Evolutionary conservation across 2,329 filamentous ascomycete genomes (phyloP).

Genomic region (Aureobasidium sp.): DNA sequence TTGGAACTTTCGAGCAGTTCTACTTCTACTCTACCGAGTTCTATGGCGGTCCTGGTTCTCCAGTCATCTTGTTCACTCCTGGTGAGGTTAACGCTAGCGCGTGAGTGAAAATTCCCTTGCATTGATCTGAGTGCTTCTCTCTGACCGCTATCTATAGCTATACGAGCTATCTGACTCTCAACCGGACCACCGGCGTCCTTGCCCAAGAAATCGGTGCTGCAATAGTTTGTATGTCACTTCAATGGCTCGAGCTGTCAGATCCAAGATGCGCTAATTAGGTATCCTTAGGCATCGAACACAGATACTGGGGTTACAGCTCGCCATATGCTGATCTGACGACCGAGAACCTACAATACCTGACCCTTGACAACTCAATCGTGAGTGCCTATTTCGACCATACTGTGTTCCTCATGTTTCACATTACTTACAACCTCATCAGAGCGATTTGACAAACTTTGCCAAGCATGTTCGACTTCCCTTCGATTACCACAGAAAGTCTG

Average conservation of each 20-base stretch:
- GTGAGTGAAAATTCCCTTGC: too few relatives aligned
- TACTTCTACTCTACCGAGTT: slow-evolving; percentile 48
- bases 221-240: slow-evolving; percentile 35
- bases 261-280: neutral
- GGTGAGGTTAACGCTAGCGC: slow-evolving; percentile 44
- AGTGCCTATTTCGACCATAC: neutral
- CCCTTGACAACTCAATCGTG: slow-evolving; percentile 45
- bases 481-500: slow-evolving; percentile 41
- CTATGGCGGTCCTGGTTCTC: slow-evolving; percentile 50
- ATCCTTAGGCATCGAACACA: slow-evolving; percentile 43
- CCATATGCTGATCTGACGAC: slow-evolving; percentile 47
- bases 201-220: slow-evolving; percentile 50
- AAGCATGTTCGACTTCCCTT: slow-evolving; percentile 49
- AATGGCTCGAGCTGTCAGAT: neutral
- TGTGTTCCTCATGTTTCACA: too few relatives aligned
- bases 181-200: slow-evolving; percentile 43
- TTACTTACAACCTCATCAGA: slow-evolving; percentile 11
- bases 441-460: slow-evolving; percentile 50
- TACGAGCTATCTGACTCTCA: slow-evolving; percentile 45
- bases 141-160: neutral
- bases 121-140: too few relatives aligned
- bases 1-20: slow-evolving; percentile 50
- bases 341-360: slow-evolving; percentile 49
- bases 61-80: slow-evolving; percentile 38
- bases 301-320: slow-evolving; percentile 52